phyloP scores from a whole-genome alignment of 179 eudicot species.

The Heliamphora pulchella region DNA sequence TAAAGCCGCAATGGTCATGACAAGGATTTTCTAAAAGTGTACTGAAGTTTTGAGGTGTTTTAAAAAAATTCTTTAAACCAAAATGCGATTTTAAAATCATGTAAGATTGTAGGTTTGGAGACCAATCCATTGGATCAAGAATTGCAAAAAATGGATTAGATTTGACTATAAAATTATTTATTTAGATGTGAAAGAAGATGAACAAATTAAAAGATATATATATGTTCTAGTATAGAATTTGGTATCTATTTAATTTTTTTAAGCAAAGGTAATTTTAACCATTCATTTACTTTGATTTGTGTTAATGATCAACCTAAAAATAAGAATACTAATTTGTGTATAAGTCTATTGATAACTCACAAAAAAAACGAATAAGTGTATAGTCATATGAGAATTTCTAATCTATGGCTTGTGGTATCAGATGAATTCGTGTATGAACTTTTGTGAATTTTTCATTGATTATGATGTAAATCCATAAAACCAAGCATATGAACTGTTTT shows the following conservation, averaged over 20 bases:
- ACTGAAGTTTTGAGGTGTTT: conserved; percentile 10
- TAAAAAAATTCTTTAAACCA: not conserved
- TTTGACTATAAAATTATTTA: conserved; percentile 16
- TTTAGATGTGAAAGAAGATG: conserved; percentile 26
- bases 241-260: not conserved
- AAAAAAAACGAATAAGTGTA: too few species aligned
- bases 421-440: too few species aligned
- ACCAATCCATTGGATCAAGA: conserved; percentile 20
- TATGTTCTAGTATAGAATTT: not conserved
- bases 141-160: conserved; percentile 11
- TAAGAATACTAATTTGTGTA: not conserved
- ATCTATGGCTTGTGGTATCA: too few species aligned
- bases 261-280: not conserved
- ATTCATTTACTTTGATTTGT: not conserved
- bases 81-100: not conserved
- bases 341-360: too few species aligned
- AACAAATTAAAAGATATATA: conserved; percentile 21
- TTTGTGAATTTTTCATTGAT: too few species aligned
- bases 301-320: not conserved
- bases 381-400: too few species aligned
- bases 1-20: conserved; percentile 30
- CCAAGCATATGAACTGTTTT: too few species aligned
- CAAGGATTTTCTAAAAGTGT: conserved; percentile 21
- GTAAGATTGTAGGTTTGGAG: conserved; percentile 15
- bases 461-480: too few species aligned